Percentiles rank a stretch among this genome's conserved stretches.
phyloP scores from a whole-genome alignment of 1,284 basidiomycete genomes.

The Schizophyllum commune region DNA sequence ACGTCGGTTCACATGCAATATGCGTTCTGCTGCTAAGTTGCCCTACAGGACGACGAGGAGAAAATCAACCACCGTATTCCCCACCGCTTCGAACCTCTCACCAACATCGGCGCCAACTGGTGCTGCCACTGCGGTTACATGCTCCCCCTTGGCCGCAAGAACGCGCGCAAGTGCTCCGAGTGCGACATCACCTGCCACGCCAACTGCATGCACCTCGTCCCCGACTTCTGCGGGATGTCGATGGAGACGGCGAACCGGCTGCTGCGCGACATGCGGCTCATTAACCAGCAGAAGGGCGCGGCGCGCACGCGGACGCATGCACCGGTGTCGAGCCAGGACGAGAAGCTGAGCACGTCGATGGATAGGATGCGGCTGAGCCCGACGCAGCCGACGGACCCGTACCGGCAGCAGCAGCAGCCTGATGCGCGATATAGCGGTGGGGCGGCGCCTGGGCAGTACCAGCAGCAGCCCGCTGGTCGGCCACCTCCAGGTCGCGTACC shows the following conservation, averaged over 20 bases:
- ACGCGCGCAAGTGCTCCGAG: conserved; percentile 91
- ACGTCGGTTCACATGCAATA: conserved; percentile 26
- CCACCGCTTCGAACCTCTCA: conserved; percentile 95
- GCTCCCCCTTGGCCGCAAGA: conserved; percentile 94
- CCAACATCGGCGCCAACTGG: conserved; percentile 98
- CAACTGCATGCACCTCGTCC: conserved; percentile 96
- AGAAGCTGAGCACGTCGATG: neutral
- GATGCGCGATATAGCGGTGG: neutral
- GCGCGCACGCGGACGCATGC: neutral
- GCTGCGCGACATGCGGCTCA: conserved; percentile 84
- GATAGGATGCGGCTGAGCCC: neutral
- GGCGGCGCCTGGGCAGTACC: neutral
- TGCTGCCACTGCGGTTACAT: conserved; percentile 99
- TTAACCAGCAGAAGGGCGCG: conserved; percentile 48
- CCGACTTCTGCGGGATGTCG: conserved; percentile 99
- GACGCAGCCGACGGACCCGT: neutral
- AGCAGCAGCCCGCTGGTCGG: neutral
- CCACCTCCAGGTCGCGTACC: neutral
- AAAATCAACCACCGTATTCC: conserved; percentile 99
- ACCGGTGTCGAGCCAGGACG: neutral
- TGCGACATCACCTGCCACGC: conserved; percentile 97
- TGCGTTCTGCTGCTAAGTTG: conserved; percentile 1
- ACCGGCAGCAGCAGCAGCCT: neutral
- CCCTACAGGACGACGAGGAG: conserved; percentile 85
- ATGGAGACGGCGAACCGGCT: conserved; percentile 99